Base-by-base conservation (phyloP, 23 red algal genomes). In the Gracilariopsis chorda region DNA sequence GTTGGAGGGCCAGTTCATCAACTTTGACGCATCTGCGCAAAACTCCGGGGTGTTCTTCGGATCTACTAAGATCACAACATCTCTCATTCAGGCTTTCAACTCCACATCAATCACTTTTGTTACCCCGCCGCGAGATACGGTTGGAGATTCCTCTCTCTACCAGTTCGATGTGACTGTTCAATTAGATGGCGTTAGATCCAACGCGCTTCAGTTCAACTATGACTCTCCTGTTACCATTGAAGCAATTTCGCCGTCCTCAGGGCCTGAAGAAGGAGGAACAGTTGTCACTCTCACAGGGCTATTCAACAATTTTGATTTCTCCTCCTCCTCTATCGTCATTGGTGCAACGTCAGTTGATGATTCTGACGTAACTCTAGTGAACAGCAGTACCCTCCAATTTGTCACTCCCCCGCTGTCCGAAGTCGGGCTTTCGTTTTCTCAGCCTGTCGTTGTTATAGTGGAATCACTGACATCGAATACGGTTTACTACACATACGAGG, bases 221-320 rank as follows among this genome's bases (percentile, higher is more conserved):
- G 69, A 75, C 6, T 29, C 65, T 17, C 84, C 84, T 53, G 46
- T 80, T 41, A 42, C 55, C 11, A 80, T 92, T 35, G 28, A 23
- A 11, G 24, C 76, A 28, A 92, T 92, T 40, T 30, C 73, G 7
- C 88, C 88, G 4, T 69, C 41, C 59, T 81, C 75, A 21, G 88
- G 88, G 4, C 23, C 60, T 14, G 73, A 92, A 49, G 61, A 82
- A 20, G 88, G 88, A 35, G 88, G 88, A 24, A 82, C 75, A 67
- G 45, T 69, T 13, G 61, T 82, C n/a, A 92, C 88, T 43, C 61
- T 92, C 34, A 83, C 76, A 37, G 88, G 88, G 7, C 58, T 46
- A 29, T 92, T 92, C 65, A 28, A 29, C 34, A 42, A 69, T 67
- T 92, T 92, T 82, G 88, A 92, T 45, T 36, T 47, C 36, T 73